These are phyloP conservation scores for Serendipita sp. DNA, from an alignment of 768 basidiomycete genomes.

Conservation along the genomic window DNA sequence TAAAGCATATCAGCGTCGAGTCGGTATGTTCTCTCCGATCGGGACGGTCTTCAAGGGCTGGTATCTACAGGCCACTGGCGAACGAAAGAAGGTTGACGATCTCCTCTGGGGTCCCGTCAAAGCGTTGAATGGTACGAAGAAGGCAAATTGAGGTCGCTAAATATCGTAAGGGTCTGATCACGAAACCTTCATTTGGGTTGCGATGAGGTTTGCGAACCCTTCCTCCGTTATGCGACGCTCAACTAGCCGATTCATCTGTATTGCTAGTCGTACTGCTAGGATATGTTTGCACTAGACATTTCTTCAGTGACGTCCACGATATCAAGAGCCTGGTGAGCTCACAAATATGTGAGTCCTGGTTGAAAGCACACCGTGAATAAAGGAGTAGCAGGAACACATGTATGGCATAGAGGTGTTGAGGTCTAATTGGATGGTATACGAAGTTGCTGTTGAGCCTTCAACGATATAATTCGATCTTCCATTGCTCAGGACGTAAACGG, in stretches of 20 bases:
- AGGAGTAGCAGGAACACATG: neutral
- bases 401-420: neutral
- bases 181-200: neutral
- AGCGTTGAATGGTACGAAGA: neutral
- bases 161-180: neutral
- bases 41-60: slow-evolving; percentile 30
- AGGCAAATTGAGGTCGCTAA: neutral
- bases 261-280: neutral
- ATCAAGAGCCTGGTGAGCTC: neutral
- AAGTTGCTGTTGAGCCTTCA: neutral
- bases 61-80: slow-evolving; percentile 2
- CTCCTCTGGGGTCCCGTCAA: neutral
- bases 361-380: neutral
- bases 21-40: slow-evolving; percentile 59
- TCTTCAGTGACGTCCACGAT: neutral
- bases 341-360: neutral
- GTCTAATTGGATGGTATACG: neutral
- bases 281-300: neutral
- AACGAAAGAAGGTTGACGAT: neutral
- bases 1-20: slow-evolving; percentile 53
- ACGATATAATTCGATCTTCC: neutral
- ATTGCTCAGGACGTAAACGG: neutral
- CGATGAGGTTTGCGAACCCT: neutral
- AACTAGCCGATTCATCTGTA: neutral
- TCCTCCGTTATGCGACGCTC: neutral